Evolutionary conservation across 768 basidiomycete species (phyloP).

Genomic region (Calocybe cyanea): DNA sequence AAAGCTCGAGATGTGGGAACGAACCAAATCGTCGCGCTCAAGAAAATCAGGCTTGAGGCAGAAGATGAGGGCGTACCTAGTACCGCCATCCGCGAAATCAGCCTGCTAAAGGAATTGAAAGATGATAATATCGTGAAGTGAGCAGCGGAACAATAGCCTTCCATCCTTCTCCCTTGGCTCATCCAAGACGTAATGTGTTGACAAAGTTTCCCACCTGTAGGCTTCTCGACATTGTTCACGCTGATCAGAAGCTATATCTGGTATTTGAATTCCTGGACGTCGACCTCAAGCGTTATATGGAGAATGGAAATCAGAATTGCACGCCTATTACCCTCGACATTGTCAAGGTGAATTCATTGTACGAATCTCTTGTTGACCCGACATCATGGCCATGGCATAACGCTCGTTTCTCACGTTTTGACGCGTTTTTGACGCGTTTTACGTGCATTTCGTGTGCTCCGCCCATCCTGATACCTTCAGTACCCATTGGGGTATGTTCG

Average conservation of each 20-base stretch:
- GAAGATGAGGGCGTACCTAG: constrained; percentile 99
- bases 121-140: constrained; percentile 95
- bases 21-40: constrained; percentile 88
- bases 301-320: constrained; percentile 69
- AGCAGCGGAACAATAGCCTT: no score
- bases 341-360: constrained; percentile 64
- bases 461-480: no score
- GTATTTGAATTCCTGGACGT: constrained; percentile 98
- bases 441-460: no score
- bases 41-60: constrained; percentile 97
- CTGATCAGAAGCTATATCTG: constrained; percentile 94
- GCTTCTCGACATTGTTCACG: constrained; percentile 93
- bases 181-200: not conserved
- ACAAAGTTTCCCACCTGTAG: constrained; percentile 37
- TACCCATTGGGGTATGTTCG: no score
- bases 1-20: constrained; percentile 83
- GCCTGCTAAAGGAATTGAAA: constrained; percentile 92
- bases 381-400: not conserved
- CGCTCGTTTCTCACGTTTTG: constrained; percentile 5
- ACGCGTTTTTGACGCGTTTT: constrained; percentile 21
- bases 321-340: constrained; percentile 70
- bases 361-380: not conserved
- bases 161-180: not conserved
- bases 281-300: constrained; percentile 97
- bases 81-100: constrained; percentile 98